Evolutionary conservation across 139 green algal species (phyloP).

Genomic region (Picochlorum sp.): DNA sequence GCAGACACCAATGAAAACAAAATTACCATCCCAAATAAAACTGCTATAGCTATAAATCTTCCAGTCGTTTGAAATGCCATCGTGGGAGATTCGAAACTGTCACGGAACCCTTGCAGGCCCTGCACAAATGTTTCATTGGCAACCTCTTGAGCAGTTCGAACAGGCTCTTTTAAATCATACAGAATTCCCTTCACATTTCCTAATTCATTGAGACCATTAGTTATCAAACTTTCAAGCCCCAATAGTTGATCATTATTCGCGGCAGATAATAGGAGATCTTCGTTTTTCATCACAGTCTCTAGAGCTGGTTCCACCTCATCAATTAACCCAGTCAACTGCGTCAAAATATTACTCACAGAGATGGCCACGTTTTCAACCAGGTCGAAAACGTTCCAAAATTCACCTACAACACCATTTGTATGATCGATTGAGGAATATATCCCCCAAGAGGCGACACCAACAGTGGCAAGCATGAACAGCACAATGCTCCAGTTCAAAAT

Average conservation of each 20-base stretch:
- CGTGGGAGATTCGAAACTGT: constrained; percentile 1
- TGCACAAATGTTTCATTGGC: constrained; percentile 6
- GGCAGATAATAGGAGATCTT: no score
- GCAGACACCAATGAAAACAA: background rate
- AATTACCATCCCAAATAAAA: constrained; percentile 22
- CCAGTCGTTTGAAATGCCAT: constrained; percentile 13
- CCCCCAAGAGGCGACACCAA: constrained; percentile 14
- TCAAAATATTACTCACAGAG: background rate
- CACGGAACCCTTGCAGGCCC: constrained; percentile 4
- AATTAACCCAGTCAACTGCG: background rate
- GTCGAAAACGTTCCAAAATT: constrained; percentile 11
- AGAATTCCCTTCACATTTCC: background rate
- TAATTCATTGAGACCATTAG: background rate
- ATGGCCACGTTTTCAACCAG: constrained; percentile 7
- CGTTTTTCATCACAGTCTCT: no score
- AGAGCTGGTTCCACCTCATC: background rate
- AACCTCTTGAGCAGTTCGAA: background rate
- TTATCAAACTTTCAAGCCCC: background rate
- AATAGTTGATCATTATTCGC: no score
- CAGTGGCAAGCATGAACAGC: constrained; percentile 4
- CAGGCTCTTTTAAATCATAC: background rate
- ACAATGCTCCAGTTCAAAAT: constrained; percentile 10
- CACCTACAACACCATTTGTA: constrained; percentile 1
- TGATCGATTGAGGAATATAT: constrained; percentile 1
- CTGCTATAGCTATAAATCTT: constrained; percentile 21